Evolutionary conservation across 164 flowering plant genomes (phyloP), one percentile per base, ranked within the genome.

Genomic region (Vitis rupestris): DNA sequence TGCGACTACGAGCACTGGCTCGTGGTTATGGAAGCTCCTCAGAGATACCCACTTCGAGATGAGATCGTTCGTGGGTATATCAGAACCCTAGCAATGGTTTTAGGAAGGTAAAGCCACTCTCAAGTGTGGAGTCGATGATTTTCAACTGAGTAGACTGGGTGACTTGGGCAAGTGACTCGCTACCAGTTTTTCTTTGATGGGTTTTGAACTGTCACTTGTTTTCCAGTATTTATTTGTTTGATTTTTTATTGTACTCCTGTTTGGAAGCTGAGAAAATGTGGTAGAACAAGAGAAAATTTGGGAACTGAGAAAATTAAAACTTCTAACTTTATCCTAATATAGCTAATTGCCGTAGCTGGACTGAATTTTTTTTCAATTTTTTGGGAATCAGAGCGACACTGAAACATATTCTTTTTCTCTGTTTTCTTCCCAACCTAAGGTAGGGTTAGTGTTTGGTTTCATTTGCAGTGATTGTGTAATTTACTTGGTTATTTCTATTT

Each of bases 1-100:
- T 82, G 85, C 47, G 82, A 76, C 66, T 82, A 68, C 68, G 47
- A 76, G 70, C 82, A 82, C 75, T 82, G 81, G 82, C 77, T 82
- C 51, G 81, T 76, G 37, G 73, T 82, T 59, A 72, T 79, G 80
- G 75, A 79, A 7, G 65, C 76, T 27, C 85, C 80, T 10, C 31
- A 72, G 64, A 75, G 67, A 9, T 59, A 74, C 65, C 80, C 80
- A 44, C 72, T 30, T 59, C 68, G 84, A 37, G 76, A 81, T 49
- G 76, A 81, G 63, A 78, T 81, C 63, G 63, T 78, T 48, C 44
- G 72, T 12, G 52, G 67, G 50, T 81, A 70, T 50, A 50, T 81
- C 52, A 69, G 67, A 65, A 79, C 74, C 49, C 77, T 79, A 13
- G 70, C 84, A 10, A 52, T 53, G 73, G 80, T 53, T 27, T 61